A percentile compares a stretch with the other conserved stretches of the same genome.
Evolutionary conservation across 176 grass and related monocot genomes (phyloP).

Genomic region (Cocos nucifera): DNA sequence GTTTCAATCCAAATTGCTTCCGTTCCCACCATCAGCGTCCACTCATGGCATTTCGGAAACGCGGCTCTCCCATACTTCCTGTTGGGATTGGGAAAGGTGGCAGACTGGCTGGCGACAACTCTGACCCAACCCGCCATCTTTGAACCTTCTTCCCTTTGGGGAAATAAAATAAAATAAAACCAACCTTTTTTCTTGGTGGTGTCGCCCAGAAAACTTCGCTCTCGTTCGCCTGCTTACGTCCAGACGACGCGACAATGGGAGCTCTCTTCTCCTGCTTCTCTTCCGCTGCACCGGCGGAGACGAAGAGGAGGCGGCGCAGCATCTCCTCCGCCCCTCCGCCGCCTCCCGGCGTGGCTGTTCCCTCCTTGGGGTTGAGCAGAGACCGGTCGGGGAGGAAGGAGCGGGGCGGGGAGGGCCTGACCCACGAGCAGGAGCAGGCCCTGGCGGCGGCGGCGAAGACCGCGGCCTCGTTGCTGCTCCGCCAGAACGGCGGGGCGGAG

Average conservation of each 20-base stretch:
- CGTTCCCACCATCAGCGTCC: too few relatives aligned
- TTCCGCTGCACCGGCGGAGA: not conserved
- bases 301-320: slow-evolving; percentile 18
- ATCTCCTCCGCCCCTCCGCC: slow-evolving; percentile 9
- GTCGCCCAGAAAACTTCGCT: too few relatives aligned
- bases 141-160: too few relatives aligned
- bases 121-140: too few relatives aligned
- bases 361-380: slow-evolving; percentile 1
- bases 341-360: not conserved
- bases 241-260: slow-evolving; percentile 36
- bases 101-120: too few relatives aligned
- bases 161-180: too few relatives aligned
- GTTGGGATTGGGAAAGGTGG: too few relatives aligned
- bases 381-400: slow-evolving; percentile 5
- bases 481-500: slow-evolving; percentile 25
- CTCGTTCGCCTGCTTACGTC: not conserved
- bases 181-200: too few relatives aligned
- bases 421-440: slow-evolving; percentile 51
- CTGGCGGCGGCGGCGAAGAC: slow-evolving; percentile 49
- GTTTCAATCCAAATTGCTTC: too few relatives aligned
- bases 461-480: slow-evolving; percentile 39
- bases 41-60: too few relatives aligned
- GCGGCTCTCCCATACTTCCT: too few relatives aligned
- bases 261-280: slow-evolving; percentile 62
- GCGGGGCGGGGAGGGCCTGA: slow-evolving; percentile 9